Evolutionary conservation across 2,329 filamentous ascomycete species (phyloP), one percentile per base, ranked within the genome.

Genomic region (Cladophialophora immunda): DNA sequence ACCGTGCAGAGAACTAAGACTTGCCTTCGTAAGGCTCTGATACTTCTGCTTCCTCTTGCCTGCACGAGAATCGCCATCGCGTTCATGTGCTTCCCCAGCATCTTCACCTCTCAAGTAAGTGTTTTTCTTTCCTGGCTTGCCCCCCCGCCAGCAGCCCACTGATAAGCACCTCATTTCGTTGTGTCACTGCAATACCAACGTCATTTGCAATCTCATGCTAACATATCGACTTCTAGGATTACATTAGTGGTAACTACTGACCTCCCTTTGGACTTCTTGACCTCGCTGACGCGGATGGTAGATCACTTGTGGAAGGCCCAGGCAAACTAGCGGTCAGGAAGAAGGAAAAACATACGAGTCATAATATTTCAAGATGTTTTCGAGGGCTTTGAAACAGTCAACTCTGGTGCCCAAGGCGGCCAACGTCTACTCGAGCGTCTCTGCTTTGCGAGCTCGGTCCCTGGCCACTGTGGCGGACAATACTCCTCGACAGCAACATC

Each of bases 61-160:
- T 62, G n/a, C 36, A 22, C 61, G 62, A 66, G 50, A 59, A 25
- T 50, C 25, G 57, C 54, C 59, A 67, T 71, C 70, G 70, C 70
- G 70, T 71, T 70, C 91, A 89, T 90, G 90, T 90, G 85, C 89
- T 90, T 87, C 86, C 87, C 83, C 65, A 92, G 91, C 81, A 87
- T 90, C 81, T 94, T 93, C 85, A 94, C 91, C 84, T 94, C 91
- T 83, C 91, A 94, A 89, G 91, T 92, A 90, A 70, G 85, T 61
- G 27, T 22, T 80, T 58, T 32, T 61, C 65, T 50, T 11, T 19
- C 22, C 19, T 22, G 38, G 9, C 19, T 17, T 19, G 58, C 19
- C 54, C 62, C 74, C 53, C 64, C 57, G 53, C 66, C 66, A 29
- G 55, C 66, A 29, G 55, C 64, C 68, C 61, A 66, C 66, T 68